Conservation (phyloP, 371 early-diverging fungal genomes). For the Mortierella sp. region DNA sequence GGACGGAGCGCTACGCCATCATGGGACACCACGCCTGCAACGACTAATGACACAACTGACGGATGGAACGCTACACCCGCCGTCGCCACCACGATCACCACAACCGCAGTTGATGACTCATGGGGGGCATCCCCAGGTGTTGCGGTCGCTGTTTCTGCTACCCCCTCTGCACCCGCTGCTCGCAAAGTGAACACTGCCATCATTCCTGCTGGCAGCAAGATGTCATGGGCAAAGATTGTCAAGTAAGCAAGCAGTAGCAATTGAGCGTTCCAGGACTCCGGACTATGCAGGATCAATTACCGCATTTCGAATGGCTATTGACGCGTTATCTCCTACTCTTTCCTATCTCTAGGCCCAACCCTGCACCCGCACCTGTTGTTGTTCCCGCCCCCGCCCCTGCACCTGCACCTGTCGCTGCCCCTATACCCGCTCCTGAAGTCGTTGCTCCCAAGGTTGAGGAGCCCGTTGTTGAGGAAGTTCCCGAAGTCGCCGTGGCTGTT, state of each 20-base stretch:
- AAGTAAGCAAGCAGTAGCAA: conserved; percentile 61
- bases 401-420: conserved; percentile 24
- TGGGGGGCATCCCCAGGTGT: conserved; percentile 71
- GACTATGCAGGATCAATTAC: background rate
- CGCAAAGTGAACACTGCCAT: conserved; percentile 55
- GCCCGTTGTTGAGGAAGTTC: conserved; percentile 34
- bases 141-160: conserved; percentile 6
- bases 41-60: conserved; percentile 31
- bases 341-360: background rate
- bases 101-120: conserved; percentile 21
- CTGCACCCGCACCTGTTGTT: conserved; percentile 27
- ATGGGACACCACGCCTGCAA: conserved; percentile 76
- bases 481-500: conserved; percentile 37
- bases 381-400: conserved; percentile 32
- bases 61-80: conserved; percentile 18
- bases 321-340: background rate
- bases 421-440: conserved; percentile 40
- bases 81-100: conserved; percentile 82
- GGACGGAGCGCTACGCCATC: conserved; percentile 28
- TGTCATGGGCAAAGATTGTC: conserved; percentile 86
- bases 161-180: conserved; percentile 34
- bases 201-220: conserved; percentile 62
- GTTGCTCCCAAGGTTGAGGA: conserved; percentile 31
- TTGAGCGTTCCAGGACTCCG: background rate
- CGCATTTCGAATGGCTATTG: too few relatives aligned